Evolutionary conservation across 495 filamentous ascomycete species (phyloP).

Genomic region (Xylaria flabelliformis): DNA sequence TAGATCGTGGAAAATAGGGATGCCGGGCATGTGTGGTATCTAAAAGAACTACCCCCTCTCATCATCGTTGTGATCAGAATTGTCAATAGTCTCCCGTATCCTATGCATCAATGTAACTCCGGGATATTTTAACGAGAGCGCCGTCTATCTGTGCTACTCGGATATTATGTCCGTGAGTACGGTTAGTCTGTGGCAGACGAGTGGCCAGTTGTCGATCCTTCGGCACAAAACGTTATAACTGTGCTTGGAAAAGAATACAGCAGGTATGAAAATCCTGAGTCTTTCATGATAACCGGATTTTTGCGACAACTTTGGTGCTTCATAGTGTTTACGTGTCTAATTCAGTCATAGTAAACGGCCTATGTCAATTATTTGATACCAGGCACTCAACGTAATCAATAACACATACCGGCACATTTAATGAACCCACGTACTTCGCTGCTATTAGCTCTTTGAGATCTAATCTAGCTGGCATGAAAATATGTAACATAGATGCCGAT

Average conservation of each 20-base stretch:
- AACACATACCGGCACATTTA: background rate
- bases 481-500: background rate
- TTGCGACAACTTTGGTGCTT: background rate
- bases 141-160: background rate
- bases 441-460: background rate
- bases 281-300: background rate
- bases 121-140: background rate
- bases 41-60: background rate
- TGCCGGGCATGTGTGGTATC: background rate
- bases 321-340: background rate
- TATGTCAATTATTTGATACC: background rate
- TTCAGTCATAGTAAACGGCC: background rate
- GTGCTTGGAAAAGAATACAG: background rate
- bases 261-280: background rate
- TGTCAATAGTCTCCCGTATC: background rate
- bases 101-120: background rate
- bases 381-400: background rate
- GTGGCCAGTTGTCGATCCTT: background rate
- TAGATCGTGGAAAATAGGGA: background rate
- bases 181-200: background rate
- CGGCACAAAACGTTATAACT: background rate
- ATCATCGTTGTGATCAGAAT: background rate
- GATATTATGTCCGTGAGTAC: background rate
- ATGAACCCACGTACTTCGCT: background rate
- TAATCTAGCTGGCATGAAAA: background rate